Evolutionary conservation across 768 basidiomycete species (phyloP).

Genomic region (Tricholoma matsutake): DNA sequence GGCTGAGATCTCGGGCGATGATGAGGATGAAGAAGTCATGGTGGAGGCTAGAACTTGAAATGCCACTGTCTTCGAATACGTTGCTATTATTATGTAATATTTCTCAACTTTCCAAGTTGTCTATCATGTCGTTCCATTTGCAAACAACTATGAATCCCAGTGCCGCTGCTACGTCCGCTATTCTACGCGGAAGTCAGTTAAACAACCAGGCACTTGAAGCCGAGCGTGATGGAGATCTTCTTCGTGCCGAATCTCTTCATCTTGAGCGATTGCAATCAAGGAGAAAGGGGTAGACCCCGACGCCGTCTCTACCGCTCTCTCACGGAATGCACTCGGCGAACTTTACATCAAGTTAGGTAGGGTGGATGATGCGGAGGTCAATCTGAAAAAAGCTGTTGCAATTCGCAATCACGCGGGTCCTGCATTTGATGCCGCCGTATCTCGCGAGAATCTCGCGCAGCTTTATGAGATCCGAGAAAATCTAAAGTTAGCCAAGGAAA

Average conservation of each 20-base stretch:
- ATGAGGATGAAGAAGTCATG: conserved; percentile 78
- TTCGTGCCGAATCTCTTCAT: conserved; percentile 27
- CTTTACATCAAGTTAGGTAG: conserved; percentile 31
- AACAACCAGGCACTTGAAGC: conserved; percentile 8
- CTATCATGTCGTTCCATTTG: not conserved
- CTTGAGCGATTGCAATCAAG: conserved; percentile 30
- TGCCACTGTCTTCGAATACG: not conserved
- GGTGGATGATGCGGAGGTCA: conserved; percentile 34
- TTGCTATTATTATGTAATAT: not conserved
- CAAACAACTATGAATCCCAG: not conserved
- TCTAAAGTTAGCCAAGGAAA: conserved; percentile 25
- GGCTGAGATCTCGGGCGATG: conserved; percentile 69
- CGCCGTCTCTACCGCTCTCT: conserved; percentile 21
- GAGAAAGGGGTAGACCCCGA: conserved; percentile 20
- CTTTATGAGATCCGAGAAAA: conserved; percentile 33
- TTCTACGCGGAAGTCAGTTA: not conserved
- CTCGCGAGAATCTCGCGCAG: conserved; percentile 35
- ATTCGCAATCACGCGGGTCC: conserved; percentile 17
- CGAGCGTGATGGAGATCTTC: conserved; percentile 1
- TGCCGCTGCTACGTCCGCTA: not conserved
- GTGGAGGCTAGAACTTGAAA: conserved; percentile 18
- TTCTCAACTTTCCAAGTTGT: not conserved
- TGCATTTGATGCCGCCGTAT: conserved; percentile 31
- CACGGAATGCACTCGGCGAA: conserved; percentile 33
- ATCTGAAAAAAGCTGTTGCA: conserved; percentile 31